Base-by-base conservation (phyloP, 1,284 basidiomycete genomes). In the Apiotrichum porosum region DNA sequence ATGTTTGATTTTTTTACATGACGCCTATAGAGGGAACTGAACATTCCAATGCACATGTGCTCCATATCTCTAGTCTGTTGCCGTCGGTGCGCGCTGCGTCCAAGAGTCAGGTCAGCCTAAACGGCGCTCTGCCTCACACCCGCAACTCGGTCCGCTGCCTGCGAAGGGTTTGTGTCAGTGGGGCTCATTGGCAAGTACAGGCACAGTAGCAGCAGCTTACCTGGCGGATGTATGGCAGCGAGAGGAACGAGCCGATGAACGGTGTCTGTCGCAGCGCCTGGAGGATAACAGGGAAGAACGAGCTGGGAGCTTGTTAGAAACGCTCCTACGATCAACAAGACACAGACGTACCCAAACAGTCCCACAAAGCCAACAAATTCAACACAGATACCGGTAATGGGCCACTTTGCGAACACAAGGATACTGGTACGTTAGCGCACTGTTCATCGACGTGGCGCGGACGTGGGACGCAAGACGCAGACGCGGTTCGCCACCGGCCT, bases 211-310 rank as follows among this genome's bases (percentile, higher is more conserved):
- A n/a, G n/a, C n/a, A 12, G 68, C 75, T 61, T 47, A 77, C 76
- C 42, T 61, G 56, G 40, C 84, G 78, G 60, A 93, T 82, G 68
- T 87, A 91, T 4, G 95, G 94, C 56, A 97, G 69, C 5, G 85
- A 86, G 40, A 99, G 74, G 54, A 91, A 72, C 2, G 83, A 87
- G 26, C 95, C 95, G 51, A 99, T 81, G 60, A 97, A 82, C 1
- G 95, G 95, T 48, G 97, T 73, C 75, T 98, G 95, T 56, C 95
- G 80, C 57, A 98, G 75, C 79, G 98, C 97, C 39, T 89, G 93
- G 50, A 99, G 78, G 51, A 98, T 88, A 49, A 97, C 94, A 6
- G 95, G 95, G 83, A 98, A 98, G 79, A 99, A 99, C 75, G 97
- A 94, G 40, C 94, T 98, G 75, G 50, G 32, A 9, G 43, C 35